These are phyloP conservation scores for Peronospora destructor DNA, from an alignment of 352 stramenopile species.

Conservation along the genomic window DNA sequence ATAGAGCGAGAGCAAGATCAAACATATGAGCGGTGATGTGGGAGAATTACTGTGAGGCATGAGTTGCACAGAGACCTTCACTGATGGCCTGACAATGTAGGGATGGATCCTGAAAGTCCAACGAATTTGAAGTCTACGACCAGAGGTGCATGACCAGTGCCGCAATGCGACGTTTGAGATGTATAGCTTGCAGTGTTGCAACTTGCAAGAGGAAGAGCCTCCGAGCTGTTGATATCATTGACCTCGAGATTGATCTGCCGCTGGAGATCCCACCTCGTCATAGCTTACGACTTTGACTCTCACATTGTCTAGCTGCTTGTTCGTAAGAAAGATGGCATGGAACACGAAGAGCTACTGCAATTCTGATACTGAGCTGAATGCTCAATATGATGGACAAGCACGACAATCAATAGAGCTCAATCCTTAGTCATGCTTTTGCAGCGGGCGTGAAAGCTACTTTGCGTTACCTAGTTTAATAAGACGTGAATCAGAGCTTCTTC, in stretches of 20 bases:
- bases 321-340: conserved; percentile 85
- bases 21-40: conserved; percentile 4
- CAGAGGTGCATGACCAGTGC: conserved; percentile 85
- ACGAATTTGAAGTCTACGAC: conserved; percentile 50
- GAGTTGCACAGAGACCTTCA: conserved; percentile 84
- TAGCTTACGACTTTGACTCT: conserved; percentile 85
- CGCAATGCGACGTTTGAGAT: conserved; percentile 73
- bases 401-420: too few relatives aligned
- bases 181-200: conserved; percentile 74
- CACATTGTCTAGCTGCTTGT: conserved; percentile 86
- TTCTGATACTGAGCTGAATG: conserved; percentile 69
- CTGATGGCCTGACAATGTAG: conserved; percentile 80
- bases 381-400: conserved; percentile 18
- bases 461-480: too few relatives aligned
- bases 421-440: too few relatives aligned
- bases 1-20: conserved; percentile 9
- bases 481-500: too few relatives aligned
- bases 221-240: conserved; percentile 78
- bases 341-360: conserved; percentile 60
- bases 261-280: conserved; percentile 34
- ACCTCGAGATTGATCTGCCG: conserved; percentile 34
- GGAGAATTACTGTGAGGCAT: conserved; percentile 75
- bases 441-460: too few relatives aligned
- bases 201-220: conserved; percentile 72
- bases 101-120: conserved; percentile 52